Evolutionary conservation across 2,329 filamentous ascomycete genomes (phyloP).

Genomic region (Fulvia fulva): DNA sequence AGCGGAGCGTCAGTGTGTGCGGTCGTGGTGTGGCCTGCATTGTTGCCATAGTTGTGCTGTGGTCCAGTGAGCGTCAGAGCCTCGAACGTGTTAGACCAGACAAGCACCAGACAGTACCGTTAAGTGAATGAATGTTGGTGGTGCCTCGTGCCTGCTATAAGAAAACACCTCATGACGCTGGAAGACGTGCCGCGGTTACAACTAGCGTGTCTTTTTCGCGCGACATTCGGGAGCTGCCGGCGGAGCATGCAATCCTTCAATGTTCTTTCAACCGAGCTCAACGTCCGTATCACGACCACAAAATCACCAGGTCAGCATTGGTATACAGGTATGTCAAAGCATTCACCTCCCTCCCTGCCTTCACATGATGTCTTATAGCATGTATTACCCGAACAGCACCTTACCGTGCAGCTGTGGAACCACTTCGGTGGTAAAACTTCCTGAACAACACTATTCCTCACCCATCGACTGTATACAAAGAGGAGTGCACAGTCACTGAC

Average conservation of each 20-base stretch:
- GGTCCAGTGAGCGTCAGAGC: not conserved
- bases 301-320: not conserved
- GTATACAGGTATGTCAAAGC: not conserved
- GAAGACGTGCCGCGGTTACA: not conserved
- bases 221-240: not conserved
- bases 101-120: too few relatives aligned
- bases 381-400: slow-evolving; percentile 47
- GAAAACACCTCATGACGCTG: too few relatives aligned
- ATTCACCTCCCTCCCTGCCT: slow-evolving; percentile 17
- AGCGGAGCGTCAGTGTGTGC: slow-evolving; percentile 41
- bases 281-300: too few relatives aligned
- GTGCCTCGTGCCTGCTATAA: too few relatives aligned
- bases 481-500: not conserved
- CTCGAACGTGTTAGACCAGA: not conserved
- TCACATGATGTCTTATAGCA: slow-evolving; percentile 39
- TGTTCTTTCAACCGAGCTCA: too few relatives aligned
- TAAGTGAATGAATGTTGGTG: too few relatives aligned
- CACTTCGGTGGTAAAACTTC: slow-evolving; percentile 23
- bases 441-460: not conserved
- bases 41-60: slow-evolving; percentile 7
- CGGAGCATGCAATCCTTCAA: not conserved
- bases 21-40: slow-evolving; percentile 24
- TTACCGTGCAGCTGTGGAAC: slow-evolving; percentile 19
- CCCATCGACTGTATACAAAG: not conserved
- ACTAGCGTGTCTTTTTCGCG: not conserved